Evolutionary conservation across 352 stramenopile genomes (phyloP), one percentile per base, ranked within the genome.

Genomic region (Plasmopara viticola): DNA sequence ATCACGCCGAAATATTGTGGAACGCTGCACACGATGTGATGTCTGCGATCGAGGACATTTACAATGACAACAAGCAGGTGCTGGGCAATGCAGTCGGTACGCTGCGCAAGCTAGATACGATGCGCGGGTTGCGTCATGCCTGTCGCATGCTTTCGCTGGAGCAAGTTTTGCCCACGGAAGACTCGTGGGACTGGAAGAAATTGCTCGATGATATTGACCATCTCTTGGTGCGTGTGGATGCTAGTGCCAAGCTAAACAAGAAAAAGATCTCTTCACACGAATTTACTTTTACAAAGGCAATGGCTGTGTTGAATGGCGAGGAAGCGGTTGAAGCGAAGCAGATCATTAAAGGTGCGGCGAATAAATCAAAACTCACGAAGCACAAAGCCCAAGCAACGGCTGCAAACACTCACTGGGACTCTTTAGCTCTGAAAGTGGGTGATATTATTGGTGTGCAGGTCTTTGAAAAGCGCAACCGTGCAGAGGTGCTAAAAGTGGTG

Each of bases 1-100:
- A 94, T 51, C 88, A 97, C 45, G 82, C 87, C 31, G 86, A 96
- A 64, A 93, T 97, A 42, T 52, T 98, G 35, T 98, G 92, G 92
- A 98, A 98, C 62, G 71, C 84, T 9, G 75, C 74, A 9, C 78
- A 90, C 48, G 87, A 95, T 51, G 67, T 97, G 9, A 96, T 97
- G 61, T 73, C 78, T 17, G 75, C 84, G 18, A 64, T 97, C 7
- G 87, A 96, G 51, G 68, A 81, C 58, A 93, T 68, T 35, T 86
- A 75, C 56, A 71, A 76, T 56, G 85, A 61, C 12, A 77, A 75
- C 47, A 79, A 66, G 38, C 60, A 75, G 34, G 55, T 48, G 5
- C 67, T 80, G 28, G 71, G 65, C 48, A 51, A 73, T 30, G 47
- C 62, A 6, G 60, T 86, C 8, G 34, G 56, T 5, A 87, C 65